A percentile compares a stretch with the other conserved stretches of the same genome.
These are phyloP conservation scores for Chaetomiaceae sp. DNA, from an alignment of 2,329 filamentous ascomycete species.

Conservation along the genomic window DNA sequence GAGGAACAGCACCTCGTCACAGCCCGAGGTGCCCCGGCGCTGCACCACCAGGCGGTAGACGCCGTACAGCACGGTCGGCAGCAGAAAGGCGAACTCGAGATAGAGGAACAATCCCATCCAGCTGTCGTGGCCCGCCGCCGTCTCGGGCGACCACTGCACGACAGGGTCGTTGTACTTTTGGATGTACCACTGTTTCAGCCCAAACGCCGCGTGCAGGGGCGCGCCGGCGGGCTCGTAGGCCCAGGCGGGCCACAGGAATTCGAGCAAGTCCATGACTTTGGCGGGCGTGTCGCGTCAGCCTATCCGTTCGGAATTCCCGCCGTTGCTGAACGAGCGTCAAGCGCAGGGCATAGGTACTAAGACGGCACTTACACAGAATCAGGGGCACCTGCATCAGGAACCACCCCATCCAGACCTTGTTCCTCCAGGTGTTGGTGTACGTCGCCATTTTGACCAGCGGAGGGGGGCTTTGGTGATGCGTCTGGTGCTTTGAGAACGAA, in stretches of 20 bases:
- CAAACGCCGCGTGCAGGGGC: conserved; percentile 45
- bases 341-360: no score
- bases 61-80: conserved; percentile 48
- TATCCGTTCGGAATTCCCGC: no score
- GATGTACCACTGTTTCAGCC: conserved; percentile 44
- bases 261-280: conserved; percentile 49
- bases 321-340: no score
- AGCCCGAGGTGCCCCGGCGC: conserved; percentile 32
- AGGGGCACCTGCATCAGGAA: conserved; percentile 30
- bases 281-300: no score
- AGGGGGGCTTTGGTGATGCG: background rate
- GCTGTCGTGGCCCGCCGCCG: conserved; percentile 33
- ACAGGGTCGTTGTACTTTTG: conserved; percentile 49
- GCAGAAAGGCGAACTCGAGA: conserved; percentile 46
- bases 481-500: background rate
- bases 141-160: conserved; percentile 34
- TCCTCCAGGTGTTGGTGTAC: conserved; percentile 19
- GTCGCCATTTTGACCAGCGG: conserved; percentile 17
- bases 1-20: conserved; percentile 46
- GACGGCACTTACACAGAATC: conserved; percentile 32
- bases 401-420: conserved; percentile 33
- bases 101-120: conserved; percentile 50
- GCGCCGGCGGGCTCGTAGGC: conserved; percentile 39
- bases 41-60: conserved; percentile 35
- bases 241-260: conserved; percentile 47